Conservation (phyloP, 2,329 filamentous ascomycete species). For the Fusarium miscanthi region DNA sequence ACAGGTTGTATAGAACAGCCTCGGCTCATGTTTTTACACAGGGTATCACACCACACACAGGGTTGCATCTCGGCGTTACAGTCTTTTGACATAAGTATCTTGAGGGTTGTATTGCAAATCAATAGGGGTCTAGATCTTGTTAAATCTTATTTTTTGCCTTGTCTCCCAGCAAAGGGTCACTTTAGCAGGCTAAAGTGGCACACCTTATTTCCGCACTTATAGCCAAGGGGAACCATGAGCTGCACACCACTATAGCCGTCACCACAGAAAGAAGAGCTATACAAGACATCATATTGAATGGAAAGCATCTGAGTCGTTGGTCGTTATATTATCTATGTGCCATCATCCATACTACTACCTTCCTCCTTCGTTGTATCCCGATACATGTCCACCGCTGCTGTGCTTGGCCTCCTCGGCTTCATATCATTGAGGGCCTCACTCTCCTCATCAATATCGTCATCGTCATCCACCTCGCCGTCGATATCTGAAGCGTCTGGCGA, state of each 20-base stretch:
- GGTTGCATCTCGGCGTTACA: not conserved
- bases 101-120: not conserved
- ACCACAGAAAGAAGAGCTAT: not conserved
- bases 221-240: not conserved
- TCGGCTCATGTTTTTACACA: not conserved
- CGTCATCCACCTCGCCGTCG: conserved; percentile 56
- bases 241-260: not conserved
- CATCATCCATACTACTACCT: conserved; percentile 24
- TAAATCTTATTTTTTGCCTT: not conserved
- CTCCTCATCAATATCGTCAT: conserved; percentile 61
- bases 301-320: not conserved
- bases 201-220: not conserved
- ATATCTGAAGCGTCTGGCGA: conserved; percentile 54
- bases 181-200: not conserved
- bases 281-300: not conserved
- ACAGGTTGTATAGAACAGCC: not conserved
- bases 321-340: conserved; percentile 53
- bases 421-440: conserved; percentile 66
- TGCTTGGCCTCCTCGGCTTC: conserved; percentile 66
- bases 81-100: not conserved
- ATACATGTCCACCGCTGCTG: conserved; percentile 63
- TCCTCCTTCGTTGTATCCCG: conserved; percentile 46
- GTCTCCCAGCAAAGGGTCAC: not conserved
- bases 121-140: not conserved
- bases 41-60: not conserved